Percentiles rank a stretch among this genome's conserved stretches.
These are phyloP conservation scores for Colletotrichum chlorophyti DNA, from an alignment of 2,329 filamentous ascomycete genomes.

Conservation along the genomic window DNA sequence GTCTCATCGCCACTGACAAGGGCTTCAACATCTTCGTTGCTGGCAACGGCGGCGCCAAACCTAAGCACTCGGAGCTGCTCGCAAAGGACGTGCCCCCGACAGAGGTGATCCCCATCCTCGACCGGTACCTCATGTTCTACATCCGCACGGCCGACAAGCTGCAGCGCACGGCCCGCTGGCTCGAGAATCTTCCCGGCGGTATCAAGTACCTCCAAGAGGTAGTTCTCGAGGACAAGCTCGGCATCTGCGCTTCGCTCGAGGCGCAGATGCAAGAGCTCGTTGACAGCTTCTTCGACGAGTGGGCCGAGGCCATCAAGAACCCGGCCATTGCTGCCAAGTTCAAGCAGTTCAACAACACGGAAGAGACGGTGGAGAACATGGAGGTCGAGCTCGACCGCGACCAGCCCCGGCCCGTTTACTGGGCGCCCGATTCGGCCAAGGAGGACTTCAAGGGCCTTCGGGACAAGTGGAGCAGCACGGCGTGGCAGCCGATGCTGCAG, in stretches of 20 bases:
- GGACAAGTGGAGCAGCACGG: slow-evolving; percentile 68
- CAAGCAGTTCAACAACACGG: slow-evolving; percentile 83
- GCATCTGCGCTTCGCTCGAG: slow-evolving; percentile 84
- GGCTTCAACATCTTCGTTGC: slow-evolving; percentile 93
- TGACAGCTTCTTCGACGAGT: slow-evolving; percentile 87
- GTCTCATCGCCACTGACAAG: slow-evolving; percentile 89
- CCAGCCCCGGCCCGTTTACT: slow-evolving; percentile 78
- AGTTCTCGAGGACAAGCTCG: slow-evolving; percentile 83
- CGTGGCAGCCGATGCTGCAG: slow-evolving; percentile 83
- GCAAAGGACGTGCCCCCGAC: slow-evolving; percentile 86
- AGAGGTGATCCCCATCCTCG: slow-evolving; percentile 82
- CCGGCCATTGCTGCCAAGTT: slow-evolving; percentile 75
- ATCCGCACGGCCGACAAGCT: slow-evolving; percentile 91
- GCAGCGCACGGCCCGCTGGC: slow-evolving; percentile 87
- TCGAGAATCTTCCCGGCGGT: slow-evolving; percentile 83
- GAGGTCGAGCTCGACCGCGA: slow-evolving; percentile 76
- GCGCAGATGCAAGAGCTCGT: slow-evolving; percentile 88
- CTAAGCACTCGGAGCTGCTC: slow-evolving; percentile 80
- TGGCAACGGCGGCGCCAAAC: slow-evolving; percentile 88
- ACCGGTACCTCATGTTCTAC: slow-evolving; percentile 92
- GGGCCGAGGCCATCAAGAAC: slow-evolving; percentile 80
- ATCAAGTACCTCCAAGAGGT: slow-evolving; percentile 85
- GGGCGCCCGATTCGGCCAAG: slow-evolving; percentile 71
- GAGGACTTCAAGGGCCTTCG: slow-evolving; percentile 74
- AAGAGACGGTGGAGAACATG: slow-evolving; percentile 71